Evolutionary conservation across 441 rosid genomes (phyloP).

Genomic region (Pelargonium cotyledonis): DNA sequence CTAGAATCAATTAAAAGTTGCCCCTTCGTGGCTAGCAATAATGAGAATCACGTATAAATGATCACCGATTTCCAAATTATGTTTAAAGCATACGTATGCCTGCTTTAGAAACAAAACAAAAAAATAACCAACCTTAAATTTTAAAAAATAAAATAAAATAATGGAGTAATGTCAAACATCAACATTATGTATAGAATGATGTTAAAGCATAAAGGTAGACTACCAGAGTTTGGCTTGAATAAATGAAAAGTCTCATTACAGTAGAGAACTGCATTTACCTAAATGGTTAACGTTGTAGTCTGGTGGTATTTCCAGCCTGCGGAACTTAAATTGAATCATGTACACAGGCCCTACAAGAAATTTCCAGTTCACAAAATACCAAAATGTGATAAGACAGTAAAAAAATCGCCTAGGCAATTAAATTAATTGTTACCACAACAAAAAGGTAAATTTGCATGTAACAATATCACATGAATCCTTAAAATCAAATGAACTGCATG

Average conservation of each 20-base stretch:
- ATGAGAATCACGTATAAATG: too few species aligned
- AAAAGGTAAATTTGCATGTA: background rate
- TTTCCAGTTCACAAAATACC: slow-evolving; percentile 8
- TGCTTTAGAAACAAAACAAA: too few species aligned
- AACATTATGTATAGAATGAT: too few species aligned
- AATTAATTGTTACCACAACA: background rate
- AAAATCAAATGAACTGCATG: background rate
- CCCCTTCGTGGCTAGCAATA: background rate
- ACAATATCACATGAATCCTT: background rate
- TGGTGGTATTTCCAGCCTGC: slow-evolving; percentile 90
- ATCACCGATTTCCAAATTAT: too few species aligned
- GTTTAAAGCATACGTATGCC: too few species aligned
- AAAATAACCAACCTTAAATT: too few species aligned
- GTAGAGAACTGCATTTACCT: slow-evolving; percentile 38
- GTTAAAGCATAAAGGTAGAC: background rate
- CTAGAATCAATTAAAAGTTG: background rate
- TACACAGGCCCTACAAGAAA: slow-evolving; percentile 58
- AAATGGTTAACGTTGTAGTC: slow-evolving; percentile 67
- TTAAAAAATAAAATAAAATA: too few species aligned
- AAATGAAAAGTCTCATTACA: background rate
- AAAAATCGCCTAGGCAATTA: background rate
- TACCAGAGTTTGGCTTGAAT: background rate
- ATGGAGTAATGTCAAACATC: too few species aligned
- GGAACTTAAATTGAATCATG: slow-evolving; percentile 87
- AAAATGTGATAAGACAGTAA: slow-evolving; percentile 9